Conservation (phyloP, 2,329 filamentous ascomycete species). For the Colletotrichum salicis region DNA sequence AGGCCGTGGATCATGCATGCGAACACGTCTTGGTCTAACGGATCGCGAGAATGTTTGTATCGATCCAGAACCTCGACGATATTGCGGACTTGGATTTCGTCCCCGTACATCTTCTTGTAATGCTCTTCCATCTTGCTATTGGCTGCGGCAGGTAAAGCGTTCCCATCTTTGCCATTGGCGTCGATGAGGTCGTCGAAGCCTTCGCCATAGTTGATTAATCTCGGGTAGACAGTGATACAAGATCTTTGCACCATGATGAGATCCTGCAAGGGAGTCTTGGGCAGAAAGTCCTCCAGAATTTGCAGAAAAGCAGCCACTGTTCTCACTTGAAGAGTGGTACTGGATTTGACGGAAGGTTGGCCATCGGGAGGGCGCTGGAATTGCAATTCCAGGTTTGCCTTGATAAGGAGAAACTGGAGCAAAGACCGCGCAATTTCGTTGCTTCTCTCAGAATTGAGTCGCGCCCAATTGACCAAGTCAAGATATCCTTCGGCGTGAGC, state of each 20-base stretch:
- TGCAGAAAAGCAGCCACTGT: slow-evolving; percentile 84
- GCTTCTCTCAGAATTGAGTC: slow-evolving; percentile 73
- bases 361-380: slow-evolving; percentile 77
- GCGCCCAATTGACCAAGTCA: slow-evolving; percentile 84
- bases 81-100: slow-evolving; percentile 85
- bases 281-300: slow-evolving; percentile 78
- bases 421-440: slow-evolving; percentile 77
- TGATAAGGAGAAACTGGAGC: slow-evolving; percentile 83
- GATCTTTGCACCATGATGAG: slow-evolving; percentile 84
- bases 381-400: slow-evolving; percentile 82
- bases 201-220: slow-evolving; percentile 95
- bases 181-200: slow-evolving; percentile 93
- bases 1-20: slow-evolving; percentile 98
- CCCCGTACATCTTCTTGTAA: slow-evolving; percentile 97
- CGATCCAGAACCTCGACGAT: slow-evolving; percentile 85
- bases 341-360: slow-evolving; percentile 66
- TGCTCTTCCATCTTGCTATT: slow-evolving; percentile 96
- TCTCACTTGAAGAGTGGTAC: slow-evolving; percentile 82
- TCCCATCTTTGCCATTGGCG: slow-evolving; percentile 82
- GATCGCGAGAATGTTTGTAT: slow-evolving; percentile 88
- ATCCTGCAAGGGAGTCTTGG: slow-evolving; percentile 69
- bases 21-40: slow-evolving; percentile 91
- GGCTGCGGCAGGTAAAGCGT: slow-evolving; percentile 80
- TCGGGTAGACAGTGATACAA: slow-evolving; percentile 91
- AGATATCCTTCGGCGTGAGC: slow-evolving; percentile 85